Conservation (phyloP, 495 filamentous ascomycete species). For the Penicillium cinerascens region DNA sequence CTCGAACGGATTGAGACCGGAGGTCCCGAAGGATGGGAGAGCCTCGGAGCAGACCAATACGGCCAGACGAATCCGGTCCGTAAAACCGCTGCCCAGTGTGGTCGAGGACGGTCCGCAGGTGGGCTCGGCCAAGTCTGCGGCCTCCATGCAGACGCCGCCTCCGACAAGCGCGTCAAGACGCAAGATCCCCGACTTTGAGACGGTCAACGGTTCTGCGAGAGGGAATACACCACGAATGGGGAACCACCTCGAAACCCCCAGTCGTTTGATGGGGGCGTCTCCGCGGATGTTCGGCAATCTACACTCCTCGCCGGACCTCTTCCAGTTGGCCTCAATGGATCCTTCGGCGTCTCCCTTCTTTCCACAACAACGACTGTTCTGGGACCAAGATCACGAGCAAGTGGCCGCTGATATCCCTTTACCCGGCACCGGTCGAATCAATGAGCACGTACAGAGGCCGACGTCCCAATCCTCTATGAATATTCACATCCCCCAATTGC, state of each 20-base stretch:
- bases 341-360: slow-evolving; percentile 66
- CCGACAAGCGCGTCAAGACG: slow-evolving; percentile 56
- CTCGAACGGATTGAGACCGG: slow-evolving; percentile 32
- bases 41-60: slow-evolving; percentile 39
- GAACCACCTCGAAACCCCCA: slow-evolving; percentile 40
- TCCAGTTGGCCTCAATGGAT: slow-evolving; percentile 67
- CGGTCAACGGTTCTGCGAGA: slow-evolving; percentile 22
- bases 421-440: not conserved
- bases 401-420: slow-evolving; percentile 20
- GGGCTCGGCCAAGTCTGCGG: slow-evolving; percentile 46
- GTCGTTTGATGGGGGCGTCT: slow-evolving; percentile 40
- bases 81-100: slow-evolving; percentile 37
- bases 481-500: slow-evolving; percentile 37
- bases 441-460: slow-evolving; percentile 4
- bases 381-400: slow-evolving; percentile 59
- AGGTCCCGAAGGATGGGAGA: slow-evolving; percentile 49
- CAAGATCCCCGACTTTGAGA: slow-evolving; percentile 38
- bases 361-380: slow-evolving; percentile 65
- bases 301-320: slow-evolving; percentile 63
- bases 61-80: slow-evolving; percentile 33
- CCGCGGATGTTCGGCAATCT: slow-evolving; percentile 51
- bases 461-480: slow-evolving; percentile 8
- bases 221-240: slow-evolving; percentile 22
- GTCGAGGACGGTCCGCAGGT: slow-evolving; percentile 36
- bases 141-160: slow-evolving; percentile 65